These are phyloP conservation scores for Nepenthes mirabilis DNA, from an alignment of 148 eudicot species.

Conservation along the genomic window DNA sequence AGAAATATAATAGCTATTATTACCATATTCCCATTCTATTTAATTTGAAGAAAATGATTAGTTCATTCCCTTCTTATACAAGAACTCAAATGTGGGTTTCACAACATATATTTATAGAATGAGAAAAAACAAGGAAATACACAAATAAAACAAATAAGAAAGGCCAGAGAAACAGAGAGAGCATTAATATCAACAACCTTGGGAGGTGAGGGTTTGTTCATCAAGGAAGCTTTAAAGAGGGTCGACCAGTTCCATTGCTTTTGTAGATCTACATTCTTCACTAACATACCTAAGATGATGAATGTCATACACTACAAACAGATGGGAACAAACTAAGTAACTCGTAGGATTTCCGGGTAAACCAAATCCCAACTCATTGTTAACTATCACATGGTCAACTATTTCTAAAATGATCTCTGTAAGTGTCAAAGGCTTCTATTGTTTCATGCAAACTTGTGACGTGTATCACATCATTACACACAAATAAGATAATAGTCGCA, in stretches of 20 bases:
- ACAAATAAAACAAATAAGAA: neutral
- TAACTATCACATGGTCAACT: constrained; percentile 8
- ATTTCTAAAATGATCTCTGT: constrained; percentile 47
- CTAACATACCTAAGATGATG: constrained; percentile 22
- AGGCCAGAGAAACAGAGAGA: neutral
- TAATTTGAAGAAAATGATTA: too few species aligned
- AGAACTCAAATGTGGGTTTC: too few species aligned
- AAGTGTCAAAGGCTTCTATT: constrained; percentile 94
- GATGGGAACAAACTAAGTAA: constrained; percentile 81
- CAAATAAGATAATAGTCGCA: neutral
- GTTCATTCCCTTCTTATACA: too few species aligned
- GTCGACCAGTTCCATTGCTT: too few species aligned
- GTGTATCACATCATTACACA: constrained; percentile 13
- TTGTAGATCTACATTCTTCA: too few species aligned
- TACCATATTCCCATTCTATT: too few species aligned
- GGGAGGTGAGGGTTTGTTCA: constrained; percentile 56
- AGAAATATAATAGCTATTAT: too few species aligned
- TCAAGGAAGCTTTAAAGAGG: constrained; percentile 22
- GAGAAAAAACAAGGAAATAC: too few species aligned
- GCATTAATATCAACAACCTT: constrained; percentile 31
- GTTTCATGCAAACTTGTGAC: constrained; percentile 73
- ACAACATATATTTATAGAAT: too few species aligned
- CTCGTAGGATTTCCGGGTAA: constrained; percentile 96
- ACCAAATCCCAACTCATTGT: constrained; percentile 76
- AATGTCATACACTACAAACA: constrained; percentile 80